Evolutionary conservation across 768 basidiomycete species (phyloP).

Genomic region (Udeniomyces megalosporus): DNA sequence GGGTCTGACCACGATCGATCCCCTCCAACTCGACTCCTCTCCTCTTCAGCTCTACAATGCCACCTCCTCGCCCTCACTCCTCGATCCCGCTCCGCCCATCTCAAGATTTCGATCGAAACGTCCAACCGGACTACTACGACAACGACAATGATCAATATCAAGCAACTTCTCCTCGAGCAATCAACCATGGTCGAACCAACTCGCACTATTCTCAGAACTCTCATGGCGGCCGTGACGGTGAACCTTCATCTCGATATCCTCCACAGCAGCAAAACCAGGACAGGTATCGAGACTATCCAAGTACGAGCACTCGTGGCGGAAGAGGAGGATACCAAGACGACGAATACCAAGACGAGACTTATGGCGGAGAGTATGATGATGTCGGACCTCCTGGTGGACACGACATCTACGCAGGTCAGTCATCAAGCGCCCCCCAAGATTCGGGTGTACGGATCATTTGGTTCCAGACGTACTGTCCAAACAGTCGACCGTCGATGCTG

Average conservation of each 20-base stretch:
- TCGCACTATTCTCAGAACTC: not conserved
- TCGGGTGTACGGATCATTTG: not conserved
- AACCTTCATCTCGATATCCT: not conserved
- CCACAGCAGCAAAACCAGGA: not conserved
- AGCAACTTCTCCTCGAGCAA: not conserved
- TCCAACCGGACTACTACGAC: not conserved
- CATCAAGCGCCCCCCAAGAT: too few relatives aligned
- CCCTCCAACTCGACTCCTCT: too few relatives aligned
- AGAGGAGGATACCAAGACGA: not conserved
- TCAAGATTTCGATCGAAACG: not conserved
- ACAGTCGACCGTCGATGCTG: not conserved
- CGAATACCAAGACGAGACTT: not conserved
- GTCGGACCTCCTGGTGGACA: not conserved
- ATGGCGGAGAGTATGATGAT: not conserved
- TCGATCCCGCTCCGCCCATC: not conserved
- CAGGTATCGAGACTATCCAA: not conserved
- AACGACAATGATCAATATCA: not conserved
- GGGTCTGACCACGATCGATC: too few relatives aligned
- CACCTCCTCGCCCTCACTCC: not conserved
- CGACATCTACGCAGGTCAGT: conserved; percentile 14
- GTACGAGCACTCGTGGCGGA: not conserved
- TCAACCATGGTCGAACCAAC: not conserved
- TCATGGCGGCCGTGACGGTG: not conserved
- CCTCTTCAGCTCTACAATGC: too few relatives aligned
- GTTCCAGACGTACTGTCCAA: not conserved